Evolutionary conservation across 106 monocot species (phyloP).

Genomic region (Vanilla planifolia): DNA sequence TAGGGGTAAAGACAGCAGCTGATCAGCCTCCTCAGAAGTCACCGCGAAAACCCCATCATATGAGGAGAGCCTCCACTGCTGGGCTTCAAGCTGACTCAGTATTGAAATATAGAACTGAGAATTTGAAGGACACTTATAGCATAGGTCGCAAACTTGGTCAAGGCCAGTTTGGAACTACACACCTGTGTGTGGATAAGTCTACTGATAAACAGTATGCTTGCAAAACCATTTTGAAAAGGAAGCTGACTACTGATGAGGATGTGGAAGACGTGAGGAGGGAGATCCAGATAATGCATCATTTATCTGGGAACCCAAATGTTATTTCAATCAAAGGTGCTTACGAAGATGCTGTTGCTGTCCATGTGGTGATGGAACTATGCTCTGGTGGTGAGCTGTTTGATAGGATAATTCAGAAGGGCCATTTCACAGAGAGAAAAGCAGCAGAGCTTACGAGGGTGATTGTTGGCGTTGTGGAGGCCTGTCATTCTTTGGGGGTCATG

Average conservation of each 20-base stretch:
- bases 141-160: conserved; percentile 32
- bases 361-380: conserved; percentile 37
- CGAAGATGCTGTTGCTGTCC: conserved; percentile 37
- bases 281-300: conserved; percentile 42
- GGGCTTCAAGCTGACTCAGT: conserved; percentile 16
- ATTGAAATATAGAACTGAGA: conserved; percentile 19
- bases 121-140: conserved; percentile 29
- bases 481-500: conserved; percentile 35
- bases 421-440: conserved; percentile 35
- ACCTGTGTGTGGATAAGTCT: conserved; percentile 30
- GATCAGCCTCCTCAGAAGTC: background rate
- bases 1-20: background rate
- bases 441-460: conserved; percentile 35
- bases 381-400: conserved; percentile 36
- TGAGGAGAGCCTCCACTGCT: conserved; percentile 9
- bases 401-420: conserved; percentile 34
- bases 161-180: conserved; percentile 36
- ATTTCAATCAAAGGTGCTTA: conserved; percentile 36
- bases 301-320: conserved; percentile 26
- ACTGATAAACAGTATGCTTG: conserved; percentile 31
- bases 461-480: conserved; percentile 30
- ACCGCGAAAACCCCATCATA: conserved; percentile 5
- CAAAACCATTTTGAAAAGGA: conserved; percentile 38
- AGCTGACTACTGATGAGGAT: conserved; percentile 25
- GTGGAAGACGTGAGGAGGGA: conserved; percentile 39